Evolutionary conservation across 176 grass and related monocot species (phyloP), one percentile per base, ranked within the genome.

Genomic region (Carex scoparia): DNA sequence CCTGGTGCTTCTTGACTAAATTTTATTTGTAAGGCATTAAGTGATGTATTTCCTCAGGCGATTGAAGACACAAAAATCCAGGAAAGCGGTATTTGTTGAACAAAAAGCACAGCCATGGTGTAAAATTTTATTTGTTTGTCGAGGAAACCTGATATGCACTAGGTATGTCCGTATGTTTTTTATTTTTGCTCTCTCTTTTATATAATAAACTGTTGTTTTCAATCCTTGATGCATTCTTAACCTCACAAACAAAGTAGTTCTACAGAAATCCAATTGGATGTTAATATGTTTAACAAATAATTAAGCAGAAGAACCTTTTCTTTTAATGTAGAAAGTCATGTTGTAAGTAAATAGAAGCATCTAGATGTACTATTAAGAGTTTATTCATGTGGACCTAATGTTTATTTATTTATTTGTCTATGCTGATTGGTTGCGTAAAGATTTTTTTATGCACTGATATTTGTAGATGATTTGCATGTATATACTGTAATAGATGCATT

Each of bases 81-180:
- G 92, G 89, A 95, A 85, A 82, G 93, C 93, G 59, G 42, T 85
- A 82, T 82, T 55, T 37, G 83, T 95, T 56, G 88, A 91, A 71
- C 75, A 84, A 54, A 82, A 86, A 84, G 93, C 91, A 19, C 86
- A 92, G 72, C 87, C 85, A 9, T 88, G 82, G 28, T 95, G 93
- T 85, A 89, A 86, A 61, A 89, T 95, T 63, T 89, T 66, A 37
- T 95, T 95, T 63, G 80, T 92, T 84, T 95, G 89, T 84, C 90
- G 85, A 67, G 93, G 88, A 56, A 87, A 91, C 3, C 79, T 95
- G 32, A 89, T 95, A 35, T 95, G 79, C 90, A 88, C 87, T 48
- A 92, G 93, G 93, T 95, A 88, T 79, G 55, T 18, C 46, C 1
- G 4, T 44, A 28, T 49, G 23, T 13, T 31, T 14, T 7, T 23